Base-by-base conservation (phyloP, 2,329 filamentous ascomycete species). In the Cytospora schulzeri region DNA sequence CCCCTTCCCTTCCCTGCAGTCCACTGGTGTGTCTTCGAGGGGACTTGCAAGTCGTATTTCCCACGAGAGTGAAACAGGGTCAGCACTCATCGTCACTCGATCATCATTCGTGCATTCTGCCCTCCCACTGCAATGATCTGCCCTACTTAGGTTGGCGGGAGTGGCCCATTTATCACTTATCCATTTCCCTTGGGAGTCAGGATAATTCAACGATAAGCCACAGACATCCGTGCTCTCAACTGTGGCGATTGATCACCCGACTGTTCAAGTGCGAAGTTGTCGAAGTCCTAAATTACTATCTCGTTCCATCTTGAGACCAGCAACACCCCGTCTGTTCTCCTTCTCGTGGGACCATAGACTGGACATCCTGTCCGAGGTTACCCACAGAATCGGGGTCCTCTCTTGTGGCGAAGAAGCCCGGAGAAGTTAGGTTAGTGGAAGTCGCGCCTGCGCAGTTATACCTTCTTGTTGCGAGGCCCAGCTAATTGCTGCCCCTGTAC, bases 51-150 rank as follows among this genome's bases (percentile, higher is more conserved):
- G 60, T 50, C 52, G 52, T 33, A 19, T 56, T 62, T 48, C 60
- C 38, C 38, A 56, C 29, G 26, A 35, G 41, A 29, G 14, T 51
- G 48, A 62, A 62, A 57, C 60, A 51, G 55, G 35, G 35, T 31
- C 52, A 31, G 48, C 41, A 48, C 24, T 51, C 48, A 57, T 50
- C 55, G 45, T 64, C 61, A 61, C 45, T 61, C 35, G 62, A 60
- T 62, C 58, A 62, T 64, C 53, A 62, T 38, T 48, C 54, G 60
- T 58, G 61, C 52, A 62, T 64, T 26, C 56, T 53, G 35, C 41
- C 26, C 45, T 31, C 38, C 28, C n/a, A 24, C 15, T 26, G 60
- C 41, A 56, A 31, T 53, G 51, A 54, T 57, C 63, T 56, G 62
- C 62, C 29, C 48, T 59, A 55, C 48, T 28, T 59, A 35, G 57